phyloP scores from a whole-genome alignment of 1,139 yeast species.

The Candida dubliniensis region DNA sequence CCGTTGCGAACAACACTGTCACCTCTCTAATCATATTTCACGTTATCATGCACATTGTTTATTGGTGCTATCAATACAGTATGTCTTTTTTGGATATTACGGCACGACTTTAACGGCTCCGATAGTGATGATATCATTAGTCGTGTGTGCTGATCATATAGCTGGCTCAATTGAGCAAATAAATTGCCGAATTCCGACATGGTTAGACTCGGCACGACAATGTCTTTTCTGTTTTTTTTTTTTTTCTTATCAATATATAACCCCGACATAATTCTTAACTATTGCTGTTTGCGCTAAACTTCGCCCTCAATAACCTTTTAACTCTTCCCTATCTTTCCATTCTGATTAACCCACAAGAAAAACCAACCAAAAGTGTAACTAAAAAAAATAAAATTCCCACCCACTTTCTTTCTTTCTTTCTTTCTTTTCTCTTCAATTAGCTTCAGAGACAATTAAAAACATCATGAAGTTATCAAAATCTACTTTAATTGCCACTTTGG shows the following conservation, averaged over 20 bases:
- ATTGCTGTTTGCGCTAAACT: no score
- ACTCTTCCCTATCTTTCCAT: not conserved
- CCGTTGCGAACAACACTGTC: no score
- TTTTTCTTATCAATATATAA: not conserved
- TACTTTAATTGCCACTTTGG: constrained; percentile 20
- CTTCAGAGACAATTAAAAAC: not conserved
- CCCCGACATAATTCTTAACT: no score
- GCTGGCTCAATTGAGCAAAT: not conserved
- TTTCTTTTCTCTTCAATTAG: not conserved
- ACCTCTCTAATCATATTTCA: no score
- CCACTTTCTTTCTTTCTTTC: not conserved
- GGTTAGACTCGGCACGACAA: no score
- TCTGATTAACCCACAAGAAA: not conserved
- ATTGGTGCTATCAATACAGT: no score
- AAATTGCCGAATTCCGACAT: not conserved
- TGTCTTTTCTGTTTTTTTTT: not conserved
- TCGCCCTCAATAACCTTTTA: not conserved
- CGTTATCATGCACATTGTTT: no score
- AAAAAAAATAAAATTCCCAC: not conserved
- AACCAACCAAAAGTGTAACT: not conserved
- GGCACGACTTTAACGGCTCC: not conserved
- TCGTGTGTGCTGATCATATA: no score
- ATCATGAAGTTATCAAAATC: constrained; percentile 30
- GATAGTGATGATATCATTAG: no score
- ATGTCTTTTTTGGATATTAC: no score